A percentile compares a stretch with the other conserved stretches of the same genome.
These are phyloP conservation scores for Beverwykella pulmonaria DNA, from an alignment of 495 filamentous ascomycete genomes.

Conservation along the genomic window DNA sequence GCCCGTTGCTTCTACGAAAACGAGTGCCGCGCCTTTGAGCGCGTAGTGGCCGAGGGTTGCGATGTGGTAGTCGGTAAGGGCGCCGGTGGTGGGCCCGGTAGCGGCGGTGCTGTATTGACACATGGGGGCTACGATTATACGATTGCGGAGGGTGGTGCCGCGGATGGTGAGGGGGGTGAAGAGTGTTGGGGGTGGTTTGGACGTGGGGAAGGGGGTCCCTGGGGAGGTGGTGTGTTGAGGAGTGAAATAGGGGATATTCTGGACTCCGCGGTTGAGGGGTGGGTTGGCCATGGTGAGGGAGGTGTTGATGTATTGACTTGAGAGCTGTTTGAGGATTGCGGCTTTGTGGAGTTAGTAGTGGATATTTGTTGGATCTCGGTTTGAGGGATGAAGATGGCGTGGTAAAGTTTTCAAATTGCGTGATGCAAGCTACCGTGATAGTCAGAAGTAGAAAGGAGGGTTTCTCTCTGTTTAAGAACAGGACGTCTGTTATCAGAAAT, in stretches of 20 bases:
- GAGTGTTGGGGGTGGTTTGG: slow-evolving; percentile 22
- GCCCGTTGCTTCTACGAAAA: slow-evolving; percentile 73
- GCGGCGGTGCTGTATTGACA: slow-evolving; percentile 30
- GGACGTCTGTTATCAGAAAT: background rate
- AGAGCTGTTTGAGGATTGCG: background rate
- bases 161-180: slow-evolving; percentile 34
- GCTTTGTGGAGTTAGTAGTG: background rate
- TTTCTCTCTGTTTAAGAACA: background rate
- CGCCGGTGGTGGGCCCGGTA: slow-evolving; percentile 17
- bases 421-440: background rate
- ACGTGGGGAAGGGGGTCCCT: slow-evolving; percentile 13
- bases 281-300: slow-evolving; percentile 12
- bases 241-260: slow-evolving; percentile 31
- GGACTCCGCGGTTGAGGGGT: slow-evolving; percentile 15
- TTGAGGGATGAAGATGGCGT: background rate
- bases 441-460: background rate
- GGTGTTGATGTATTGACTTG: background rate
- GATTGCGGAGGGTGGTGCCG: slow-evolving; percentile 20
- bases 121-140: slow-evolving; percentile 34
- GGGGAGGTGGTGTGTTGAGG: slow-evolving; percentile 19
- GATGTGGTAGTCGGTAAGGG: slow-evolving; percentile 34
- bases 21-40: slow-evolving; percentile 60
- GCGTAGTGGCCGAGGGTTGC: slow-evolving; percentile 35
- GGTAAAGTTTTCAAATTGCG: background rate
- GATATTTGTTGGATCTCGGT: background rate